Conservation (phyloP, 352 stramenopile species). For the Globisporangium carolinianum region DNA sequence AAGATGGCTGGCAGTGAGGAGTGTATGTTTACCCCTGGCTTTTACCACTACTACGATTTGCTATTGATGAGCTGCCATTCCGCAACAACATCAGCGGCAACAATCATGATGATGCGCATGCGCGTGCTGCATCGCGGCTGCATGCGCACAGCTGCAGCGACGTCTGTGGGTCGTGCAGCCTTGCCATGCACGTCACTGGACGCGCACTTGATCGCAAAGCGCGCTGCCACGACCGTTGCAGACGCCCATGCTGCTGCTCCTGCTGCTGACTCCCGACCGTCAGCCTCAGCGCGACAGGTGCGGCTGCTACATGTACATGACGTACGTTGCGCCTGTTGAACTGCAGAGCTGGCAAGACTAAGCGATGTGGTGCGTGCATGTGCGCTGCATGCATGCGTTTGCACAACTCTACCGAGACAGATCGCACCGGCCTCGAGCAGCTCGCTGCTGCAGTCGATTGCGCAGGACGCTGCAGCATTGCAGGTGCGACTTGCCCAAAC, state of each 20-base stretch:
- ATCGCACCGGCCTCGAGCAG: not conserved
- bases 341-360: not conserved
- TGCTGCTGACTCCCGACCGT: too few species aligned
- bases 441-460: conserved; percentile 13
- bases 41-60: not conserved
- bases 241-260: too few species aligned
- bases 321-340: too few species aligned
- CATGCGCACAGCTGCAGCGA: too few species aligned
- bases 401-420: not conserved
- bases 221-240: too few species aligned
- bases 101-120: not conserved
- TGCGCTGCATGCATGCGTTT: not conserved
- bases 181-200: too few species aligned
- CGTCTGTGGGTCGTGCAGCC: too few species aligned
- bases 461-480: conserved; percentile 10
- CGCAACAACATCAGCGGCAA: not conserved
- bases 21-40: not conserved
- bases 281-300: too few species aligned
- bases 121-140: not conserved
- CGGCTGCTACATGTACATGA: too few species aligned
- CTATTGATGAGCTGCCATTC: not conserved
- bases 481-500: conserved; percentile 1
- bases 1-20: not conserved
- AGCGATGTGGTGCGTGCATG: not conserved
- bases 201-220: too few species aligned